Evolutionary conservation across 2,329 filamentous ascomycete species (phyloP).

Genomic region (Tricladium varicosporioides): DNA sequence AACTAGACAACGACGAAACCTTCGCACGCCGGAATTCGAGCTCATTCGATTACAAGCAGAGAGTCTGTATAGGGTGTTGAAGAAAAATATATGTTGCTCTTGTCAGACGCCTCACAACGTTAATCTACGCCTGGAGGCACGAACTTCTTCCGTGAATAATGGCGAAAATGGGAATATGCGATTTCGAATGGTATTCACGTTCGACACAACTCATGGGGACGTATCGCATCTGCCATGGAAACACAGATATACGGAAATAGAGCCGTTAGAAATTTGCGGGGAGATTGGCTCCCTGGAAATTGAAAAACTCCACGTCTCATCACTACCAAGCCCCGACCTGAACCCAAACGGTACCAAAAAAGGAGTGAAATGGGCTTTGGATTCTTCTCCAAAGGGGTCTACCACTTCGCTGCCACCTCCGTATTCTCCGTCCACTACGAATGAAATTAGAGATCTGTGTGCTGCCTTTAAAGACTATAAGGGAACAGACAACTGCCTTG

Average conservation of each 20-base stretch:
- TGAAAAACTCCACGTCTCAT: neutral
- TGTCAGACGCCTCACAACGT: slow-evolving; percentile 1
- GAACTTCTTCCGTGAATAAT: neutral
- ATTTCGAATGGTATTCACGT: neutral
- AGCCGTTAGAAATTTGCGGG: slow-evolving; percentile 1
- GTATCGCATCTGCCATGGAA: neutral
- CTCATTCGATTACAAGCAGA: slow-evolving; percentile 1
- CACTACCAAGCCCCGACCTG: neutral
- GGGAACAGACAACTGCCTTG: neutral
- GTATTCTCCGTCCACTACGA: neutral
- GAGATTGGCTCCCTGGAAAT: neutral
- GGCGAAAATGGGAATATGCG: neutral
- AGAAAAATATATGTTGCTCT: neutral
- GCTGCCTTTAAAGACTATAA: neutral
- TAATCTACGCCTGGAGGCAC: slow-evolving; percentile 1
- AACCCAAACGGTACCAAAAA: neutral
- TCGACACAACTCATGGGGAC: neutral
- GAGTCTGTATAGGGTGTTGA: slow-evolving; percentile 1
- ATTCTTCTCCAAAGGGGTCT: neutral
- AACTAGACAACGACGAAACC: neutral
- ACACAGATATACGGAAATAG: slow-evolving; percentile 1
- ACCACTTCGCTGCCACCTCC: neutral
- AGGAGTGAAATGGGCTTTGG: slow-evolving; percentile 3
- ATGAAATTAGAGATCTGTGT: slow-evolving; percentile 3
- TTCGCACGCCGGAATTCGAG: neutral